Base-by-base conservation (phyloP, 2,329 filamentous ascomycete genomes). In the Bertia moriformis region DNA sequence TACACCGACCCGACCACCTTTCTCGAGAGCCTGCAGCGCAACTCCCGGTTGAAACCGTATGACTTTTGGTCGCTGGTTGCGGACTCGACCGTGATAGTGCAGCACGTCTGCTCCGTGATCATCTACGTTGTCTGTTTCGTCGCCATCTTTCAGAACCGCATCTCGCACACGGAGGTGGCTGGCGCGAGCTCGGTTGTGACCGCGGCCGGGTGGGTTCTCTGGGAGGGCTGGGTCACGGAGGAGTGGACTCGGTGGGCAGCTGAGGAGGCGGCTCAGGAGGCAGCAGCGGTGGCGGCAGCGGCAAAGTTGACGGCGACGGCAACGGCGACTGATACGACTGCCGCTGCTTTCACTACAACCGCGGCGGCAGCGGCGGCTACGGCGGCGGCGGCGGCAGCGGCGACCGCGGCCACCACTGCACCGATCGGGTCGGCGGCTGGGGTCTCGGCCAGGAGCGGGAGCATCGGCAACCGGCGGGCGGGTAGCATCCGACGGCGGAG, bases 1-100 rank as follows among this genome's bases (percentile, higher is more conserved):
- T 96, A 96, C 56, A 96, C 91, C 30, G 91, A 98, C 55, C 87
- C 91, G 54, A 84, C 85, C 43, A 96, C 91, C 1, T 98, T 98
- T 51, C 78, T 98, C 47, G 89, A 95, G 54, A 87, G 93, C 50
- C 74, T 98, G 14, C 89, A 98, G 58, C 77, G 88, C 37, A 98
- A 98, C 56, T 89, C 89, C 3, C 79, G 88, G 30, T 72, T 96
- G 39, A 82, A 91, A 47, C 89, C 89, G 0, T 98, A 98, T 58
- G 88, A 96, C 53, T 98, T 98, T 60, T 98, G 91, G 89, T 86
- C 88, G 5, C 69, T 98, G 22, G 87, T 96, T 38, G 84, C 86
- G 41, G 89, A 96, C 57, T 89, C 85, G 13, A 95, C 89, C 3
- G 86, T 96, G 42, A 95, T 98, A 48, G 83, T 96, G 14, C 91